Evolutionary conservation across 1,284 basidiomycete species (phyloP).

Genomic region (Ceratobasidium sp.): DNA sequence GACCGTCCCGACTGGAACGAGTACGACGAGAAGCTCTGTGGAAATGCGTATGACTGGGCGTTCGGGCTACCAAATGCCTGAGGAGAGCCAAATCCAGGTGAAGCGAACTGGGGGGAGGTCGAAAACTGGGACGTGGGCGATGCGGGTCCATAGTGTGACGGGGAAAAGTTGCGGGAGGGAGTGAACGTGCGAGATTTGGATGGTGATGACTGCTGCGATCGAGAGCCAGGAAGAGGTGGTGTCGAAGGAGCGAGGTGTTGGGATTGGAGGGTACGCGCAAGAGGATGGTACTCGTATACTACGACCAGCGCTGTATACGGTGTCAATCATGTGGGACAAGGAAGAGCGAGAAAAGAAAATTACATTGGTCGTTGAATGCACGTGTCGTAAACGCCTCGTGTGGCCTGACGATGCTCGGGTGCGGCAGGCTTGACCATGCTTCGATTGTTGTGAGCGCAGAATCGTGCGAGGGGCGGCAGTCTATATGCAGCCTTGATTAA

Average conservation of each 20-base stretch:
- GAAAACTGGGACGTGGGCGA: conserved; percentile 51
- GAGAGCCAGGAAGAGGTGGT: conserved; percentile 43
- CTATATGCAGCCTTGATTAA: conserved; percentile 52
- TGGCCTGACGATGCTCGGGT: conserved; percentile 86
- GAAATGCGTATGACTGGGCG: conserved; percentile 16
- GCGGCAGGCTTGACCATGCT: conserved; percentile 83
- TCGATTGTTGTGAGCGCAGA: conserved; percentile 85
- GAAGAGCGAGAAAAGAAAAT: conserved; percentile 46
- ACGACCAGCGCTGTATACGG: conserved; percentile 79
- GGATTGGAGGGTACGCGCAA: conserved; percentile 73
- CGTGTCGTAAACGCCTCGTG: conserved; percentile 96
- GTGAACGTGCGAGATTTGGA: conserved; percentile 24
- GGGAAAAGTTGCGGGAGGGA: conserved; percentile 13
- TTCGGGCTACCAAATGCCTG: conserved; percentile 9
- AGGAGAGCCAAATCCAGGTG: background rate
- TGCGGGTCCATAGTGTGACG: conserved; percentile 60
- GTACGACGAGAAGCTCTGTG: conserved; percentile 17
- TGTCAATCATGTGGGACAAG: background rate
- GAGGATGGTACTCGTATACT: conserved; percentile 90
- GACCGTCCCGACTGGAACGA: conserved; percentile 7
- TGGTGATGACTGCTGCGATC: conserved; percentile 36
- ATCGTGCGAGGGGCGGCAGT: conserved; percentile 83
- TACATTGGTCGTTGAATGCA: conserved; percentile 92
- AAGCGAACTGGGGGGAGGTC: background rate
- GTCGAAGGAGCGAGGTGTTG: conserved; percentile 55